These are phyloP conservation scores for Aristolochia californica DNA, from an alignment of 164 flowering plant genomes.

Conservation along the genomic window DNA sequence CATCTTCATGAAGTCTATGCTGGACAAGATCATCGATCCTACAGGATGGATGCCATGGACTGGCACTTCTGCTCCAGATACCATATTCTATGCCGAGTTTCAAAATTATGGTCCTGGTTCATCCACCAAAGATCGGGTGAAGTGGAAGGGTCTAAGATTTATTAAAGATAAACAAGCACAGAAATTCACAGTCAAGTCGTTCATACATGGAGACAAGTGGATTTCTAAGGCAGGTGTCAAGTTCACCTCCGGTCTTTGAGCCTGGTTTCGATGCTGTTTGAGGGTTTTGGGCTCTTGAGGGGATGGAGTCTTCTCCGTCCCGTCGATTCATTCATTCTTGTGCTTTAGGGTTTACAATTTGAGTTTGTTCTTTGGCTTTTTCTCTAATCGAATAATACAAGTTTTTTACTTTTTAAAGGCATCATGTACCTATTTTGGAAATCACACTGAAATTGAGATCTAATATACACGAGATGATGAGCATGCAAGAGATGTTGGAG, in stretches of 20 bases:
- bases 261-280: background rate
- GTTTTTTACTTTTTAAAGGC: too few species aligned
- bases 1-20: slow-evolving; percentile 1
- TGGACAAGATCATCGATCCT: slow-evolving; percentile 2
- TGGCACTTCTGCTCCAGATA: background rate
- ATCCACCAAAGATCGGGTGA: slow-evolving; percentile 4
- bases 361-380: too few species aligned
- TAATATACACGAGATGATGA: too few species aligned
- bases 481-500: too few species aligned
- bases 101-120: slow-evolving; percentile 2
- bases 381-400: too few species aligned
- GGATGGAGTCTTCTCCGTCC: too few species aligned
- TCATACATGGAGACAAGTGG: slow-evolving; percentile 2
- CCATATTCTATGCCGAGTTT: slow-evolving; percentile 6
- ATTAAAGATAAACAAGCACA: background rate
- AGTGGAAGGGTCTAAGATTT: slow-evolving; percentile 2
- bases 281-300: background rate
- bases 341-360: too few species aligned
- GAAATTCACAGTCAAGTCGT: slow-evolving; percentile 3
- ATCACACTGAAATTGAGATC: too few species aligned
- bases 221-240: background rate
- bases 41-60: slow-evolving; percentile 8
- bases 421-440: too few species aligned
- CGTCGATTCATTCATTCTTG: too few species aligned
- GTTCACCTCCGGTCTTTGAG: background rate